phyloP scores from a whole-genome alignment of 805 yeast genomes.

The Zygosaccharomyces pseudorouxii region DNA sequence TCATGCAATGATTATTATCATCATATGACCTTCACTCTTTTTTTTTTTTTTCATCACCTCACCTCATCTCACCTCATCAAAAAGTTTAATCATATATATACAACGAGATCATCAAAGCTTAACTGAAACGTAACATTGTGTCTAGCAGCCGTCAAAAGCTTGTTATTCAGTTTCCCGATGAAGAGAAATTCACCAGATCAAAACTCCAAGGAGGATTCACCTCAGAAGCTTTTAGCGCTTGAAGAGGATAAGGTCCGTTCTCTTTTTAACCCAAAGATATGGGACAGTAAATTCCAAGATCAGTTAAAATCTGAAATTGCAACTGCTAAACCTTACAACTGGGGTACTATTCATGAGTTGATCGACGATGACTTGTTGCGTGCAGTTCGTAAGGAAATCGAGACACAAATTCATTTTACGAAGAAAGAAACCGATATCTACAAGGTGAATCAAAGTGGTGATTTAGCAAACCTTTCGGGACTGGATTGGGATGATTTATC shows the following conservation, averaged over 20 bases:
- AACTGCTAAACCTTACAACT: slow-evolving; percentile 71
- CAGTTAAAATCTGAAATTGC: slow-evolving; percentile 42
- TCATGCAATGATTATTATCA: not conserved
- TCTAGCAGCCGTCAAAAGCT: not conserved
- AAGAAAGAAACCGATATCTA: slow-evolving; percentile 96
- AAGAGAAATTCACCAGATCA: slow-evolving; percentile 16
- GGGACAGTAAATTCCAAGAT: slow-evolving; percentile 40
- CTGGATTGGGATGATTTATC: slow-evolving; percentile 69
- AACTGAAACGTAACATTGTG: not conserved
- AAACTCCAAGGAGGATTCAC: slow-evolving; percentile 4
- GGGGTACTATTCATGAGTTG: slow-evolving; percentile 78
- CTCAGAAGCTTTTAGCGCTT: slow-evolving; percentile 18
- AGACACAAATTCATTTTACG: slow-evolving; percentile 80
- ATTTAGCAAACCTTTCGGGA: slow-evolving; percentile 86
- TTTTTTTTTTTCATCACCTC: slow-evolving; percentile 9
- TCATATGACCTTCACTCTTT: not conserved
- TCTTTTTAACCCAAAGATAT: slow-evolving; percentile 47
- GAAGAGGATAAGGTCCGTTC: slow-evolving; percentile 35
- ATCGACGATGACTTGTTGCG: slow-evolving; percentile 73
- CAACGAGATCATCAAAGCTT: not conserved
- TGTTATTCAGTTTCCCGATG: slow-evolving; percentile 2
- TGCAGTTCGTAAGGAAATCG: slow-evolving; percentile 79
- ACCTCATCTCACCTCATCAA: slow-evolving; percentile 7
- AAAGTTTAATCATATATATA: not conserved
- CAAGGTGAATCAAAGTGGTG: slow-evolving; percentile 86